phyloP scores from a whole-genome alignment of 805 yeast genomes.

The Helenozyma baotianmanensis region DNA sequence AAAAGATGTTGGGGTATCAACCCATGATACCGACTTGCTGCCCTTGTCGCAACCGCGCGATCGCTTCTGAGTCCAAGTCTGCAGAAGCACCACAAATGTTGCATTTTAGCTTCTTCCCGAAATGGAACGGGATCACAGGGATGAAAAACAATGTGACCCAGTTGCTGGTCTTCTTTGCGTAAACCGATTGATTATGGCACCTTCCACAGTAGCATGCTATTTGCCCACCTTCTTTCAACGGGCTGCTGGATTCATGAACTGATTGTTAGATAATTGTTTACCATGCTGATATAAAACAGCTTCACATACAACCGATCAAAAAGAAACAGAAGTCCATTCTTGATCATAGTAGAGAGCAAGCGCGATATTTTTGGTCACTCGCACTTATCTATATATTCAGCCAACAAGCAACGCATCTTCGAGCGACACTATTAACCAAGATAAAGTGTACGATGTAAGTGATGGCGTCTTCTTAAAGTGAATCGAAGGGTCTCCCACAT shows the following conservation, averaged over 20 bases:
- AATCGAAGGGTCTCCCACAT: no score
- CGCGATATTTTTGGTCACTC: no score
- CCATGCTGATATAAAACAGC: not conserved
- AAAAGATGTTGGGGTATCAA: no score
- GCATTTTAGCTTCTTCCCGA: conserved; percentile 11
- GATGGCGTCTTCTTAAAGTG: no score
- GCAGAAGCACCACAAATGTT: conserved; percentile 18
- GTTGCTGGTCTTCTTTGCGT: conserved; percentile 48
- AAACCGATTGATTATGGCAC: conserved; percentile 54
- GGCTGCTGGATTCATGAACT: conserved; percentile 14
- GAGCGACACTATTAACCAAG: no score
- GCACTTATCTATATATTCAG: no score
- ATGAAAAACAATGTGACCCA: conserved; percentile 31
- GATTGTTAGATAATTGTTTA: conserved; percentile 4
- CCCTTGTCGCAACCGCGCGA: conserved; percentile 10
- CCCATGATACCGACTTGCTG: conserved; percentile 15
- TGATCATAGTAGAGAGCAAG: no score
- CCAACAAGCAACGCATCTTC: no score
- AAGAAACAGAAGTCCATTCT: conserved; percentile 16
- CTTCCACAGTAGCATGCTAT: conserved; percentile 44
- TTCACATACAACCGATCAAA: conserved; percentile 17
- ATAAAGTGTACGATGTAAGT: no score
- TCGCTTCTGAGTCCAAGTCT: conserved; percentile 12
- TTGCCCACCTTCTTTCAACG: conserved; percentile 12
- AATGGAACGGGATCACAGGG: conserved; percentile 15